A percentile compares a stretch with the other conserved stretches of the same genome.
These are phyloP conservation scores for Aspergillus biplanus DNA, from an alignment of 495 filamentous ascomycete genomes.

Conservation along the genomic window DNA sequence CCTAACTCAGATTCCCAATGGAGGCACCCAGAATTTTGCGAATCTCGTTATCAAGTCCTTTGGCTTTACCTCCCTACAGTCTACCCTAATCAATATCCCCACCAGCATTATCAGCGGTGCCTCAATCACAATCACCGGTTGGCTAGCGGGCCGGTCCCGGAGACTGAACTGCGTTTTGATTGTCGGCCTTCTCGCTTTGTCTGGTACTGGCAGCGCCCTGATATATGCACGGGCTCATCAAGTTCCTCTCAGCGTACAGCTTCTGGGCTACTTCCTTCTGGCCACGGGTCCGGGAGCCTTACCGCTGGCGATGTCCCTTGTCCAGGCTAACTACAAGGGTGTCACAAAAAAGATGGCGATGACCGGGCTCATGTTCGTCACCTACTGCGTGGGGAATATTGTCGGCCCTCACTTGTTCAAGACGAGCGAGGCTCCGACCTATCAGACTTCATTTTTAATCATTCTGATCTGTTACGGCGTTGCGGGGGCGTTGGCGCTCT, in stretches of 20 bases:
- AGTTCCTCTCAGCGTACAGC: conserved; percentile 51
- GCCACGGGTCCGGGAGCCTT: conserved; percentile 58
- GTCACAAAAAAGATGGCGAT: conserved; percentile 67
- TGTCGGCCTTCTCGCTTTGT: conserved; percentile 31
- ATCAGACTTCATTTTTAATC: conserved; percentile 51
- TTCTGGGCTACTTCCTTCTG: conserved; percentile 62
- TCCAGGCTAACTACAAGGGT: conserved; percentile 63
- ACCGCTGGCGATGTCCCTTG: conserved; percentile 58
- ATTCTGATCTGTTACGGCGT: conserved; percentile 58
- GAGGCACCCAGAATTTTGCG: conserved; percentile 50
- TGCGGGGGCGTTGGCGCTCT: conserved; percentile 39
- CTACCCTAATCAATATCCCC: conserved; percentile 47
- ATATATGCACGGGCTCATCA: conserved; percentile 59
- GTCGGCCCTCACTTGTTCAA: conserved; percentile 46
- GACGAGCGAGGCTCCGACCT: conserved; percentile 37
- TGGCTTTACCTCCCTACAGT: conserved; percentile 46
- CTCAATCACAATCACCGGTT: conserved; percentile 42
- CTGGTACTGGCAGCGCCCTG: conserved; percentile 60
- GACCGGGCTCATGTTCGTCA: conserved; percentile 46
- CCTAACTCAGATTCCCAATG: conserved; percentile 50
- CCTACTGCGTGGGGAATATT: conserved; percentile 48
- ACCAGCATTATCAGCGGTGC: conserved; percentile 45
- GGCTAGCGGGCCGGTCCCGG: conserved; percentile 37
- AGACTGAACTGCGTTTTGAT: conserved; percentile 39
- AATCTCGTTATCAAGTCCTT: conserved; percentile 50